Base-by-base conservation (phyloP, 106 monocot species). In the Dendrobium catenatum region DNA sequence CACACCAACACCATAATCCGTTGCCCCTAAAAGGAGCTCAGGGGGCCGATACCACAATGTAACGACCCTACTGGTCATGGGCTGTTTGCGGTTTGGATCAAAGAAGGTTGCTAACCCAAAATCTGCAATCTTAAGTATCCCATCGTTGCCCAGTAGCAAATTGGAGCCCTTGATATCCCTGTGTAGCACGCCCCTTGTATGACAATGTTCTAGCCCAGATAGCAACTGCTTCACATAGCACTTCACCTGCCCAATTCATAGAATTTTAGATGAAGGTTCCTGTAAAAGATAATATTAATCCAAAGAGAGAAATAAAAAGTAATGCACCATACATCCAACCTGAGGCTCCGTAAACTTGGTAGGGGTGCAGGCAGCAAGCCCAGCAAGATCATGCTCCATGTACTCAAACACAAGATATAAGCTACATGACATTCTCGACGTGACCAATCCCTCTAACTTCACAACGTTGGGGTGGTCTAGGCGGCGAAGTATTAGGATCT, bases 351-450 rank as follows among this genome's bases (percentile, higher is more conserved):
- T 74, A 20, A 74, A 74, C 42, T 74, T 74, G 18, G 74, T 44
- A 44, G 74, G 74, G 2, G 74, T 74, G n/a, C 74, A 74, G 43
- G 74, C 74, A 74, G 74, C 74, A 74, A 74, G 74, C 9, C 74
- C 74, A 42, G 74, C 74, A 74, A 74, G 88, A 82, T 91, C 91
- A 83, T 91, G 91, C 72, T 86, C 91, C 91, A 91, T 91, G 72
- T 91, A 91, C 51, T 88, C 86, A 46, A 91, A 91, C 26, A 91
- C 91, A 68, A 91, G 72, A 59, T 91, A 91, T 75, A 91, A 73
- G 42, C 88, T 91, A 68, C 88, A 91, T 19, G 88, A 88, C 91
- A 91, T 91, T 31, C 91, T 82, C 4, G 91, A 91, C 18, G 91
- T 91, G 15, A 91, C 91, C 40, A 91, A 83, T 0, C 91, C 91